Conservation (phyloP, 805 yeast genomes). For the Nakazawaea populi region DNA sequence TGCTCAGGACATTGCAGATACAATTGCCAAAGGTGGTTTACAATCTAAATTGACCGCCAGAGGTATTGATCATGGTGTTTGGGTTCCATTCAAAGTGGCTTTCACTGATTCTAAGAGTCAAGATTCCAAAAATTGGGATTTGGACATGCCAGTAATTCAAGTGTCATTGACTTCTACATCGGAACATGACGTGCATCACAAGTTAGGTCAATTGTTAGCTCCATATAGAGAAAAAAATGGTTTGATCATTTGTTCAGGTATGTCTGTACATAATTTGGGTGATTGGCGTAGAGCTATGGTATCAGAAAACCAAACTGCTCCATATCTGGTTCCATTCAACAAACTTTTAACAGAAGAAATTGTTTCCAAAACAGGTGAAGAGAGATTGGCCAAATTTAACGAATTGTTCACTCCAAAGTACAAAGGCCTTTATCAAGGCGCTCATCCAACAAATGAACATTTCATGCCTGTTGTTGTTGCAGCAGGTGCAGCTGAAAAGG, state of each 20-base stretch:
- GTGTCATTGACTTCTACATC: conserved; percentile 39
- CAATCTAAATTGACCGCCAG: conserved; percentile 39
- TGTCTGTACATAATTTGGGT: conserved; percentile 71
- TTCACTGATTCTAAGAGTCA: conserved; percentile 36
- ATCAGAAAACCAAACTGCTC: conserved; percentile 21
- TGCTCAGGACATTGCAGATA: conserved; percentile 37
- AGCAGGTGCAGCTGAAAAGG: conserved; percentile 42
- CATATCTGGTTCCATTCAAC: conserved; percentile 53
- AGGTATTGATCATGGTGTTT: conserved; percentile 79
- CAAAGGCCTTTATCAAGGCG: conserved; percentile 29
- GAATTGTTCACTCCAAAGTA: conserved; percentile 24
- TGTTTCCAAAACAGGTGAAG: conserved; percentile 25
- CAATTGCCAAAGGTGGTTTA: conserved; percentile 38
- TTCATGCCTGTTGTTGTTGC: conserved; percentile 63
- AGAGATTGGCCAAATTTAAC: conserved; percentile 31
- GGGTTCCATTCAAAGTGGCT: conserved; percentile 77
- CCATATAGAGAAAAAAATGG: conserved; percentile 48
- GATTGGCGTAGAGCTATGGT: conserved; percentile 36
- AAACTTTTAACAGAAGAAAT: conserved; percentile 31
- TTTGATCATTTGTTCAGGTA: conserved; percentile 61
- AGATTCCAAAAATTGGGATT: conserved; percentile 31
- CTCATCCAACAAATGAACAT: conserved; percentile 80
- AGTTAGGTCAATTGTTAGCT: conserved; percentile 51
- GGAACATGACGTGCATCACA: conserved; percentile 37
- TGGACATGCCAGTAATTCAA: conserved; percentile 44